phyloP scores from a whole-genome alignment of 768 basidiomycete species.

The Lactarius hengduanensis region DNA sequence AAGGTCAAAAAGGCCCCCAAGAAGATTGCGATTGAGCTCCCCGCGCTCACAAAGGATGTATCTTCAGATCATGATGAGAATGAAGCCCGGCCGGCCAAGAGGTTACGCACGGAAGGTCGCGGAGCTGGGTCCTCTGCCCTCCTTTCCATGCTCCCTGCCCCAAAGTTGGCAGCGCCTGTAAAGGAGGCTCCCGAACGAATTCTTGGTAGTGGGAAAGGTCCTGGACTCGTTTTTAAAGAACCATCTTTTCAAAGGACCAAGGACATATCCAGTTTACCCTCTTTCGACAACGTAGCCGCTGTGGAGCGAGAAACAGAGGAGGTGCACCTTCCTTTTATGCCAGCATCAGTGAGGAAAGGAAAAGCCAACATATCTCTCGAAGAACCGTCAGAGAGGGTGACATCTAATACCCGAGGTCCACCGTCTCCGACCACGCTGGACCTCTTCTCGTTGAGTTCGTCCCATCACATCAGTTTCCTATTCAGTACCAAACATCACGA shows the following conservation, averaged over 20 bases:
- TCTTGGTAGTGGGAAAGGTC: constrained; percentile 62
- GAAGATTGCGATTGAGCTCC: constrained; percentile 60
- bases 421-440: constrained; percentile 44
- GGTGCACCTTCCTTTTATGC: constrained; percentile 48
- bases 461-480: neutral
- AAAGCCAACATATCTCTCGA: constrained; percentile 47
- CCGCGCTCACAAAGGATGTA: constrained; percentile 42
- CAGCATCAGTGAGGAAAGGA: constrained; percentile 58
- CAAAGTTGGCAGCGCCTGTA: constrained; percentile 55
- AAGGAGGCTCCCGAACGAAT: constrained; percentile 48
- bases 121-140: constrained; percentile 65
- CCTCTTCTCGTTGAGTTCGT: constrained; percentile 68
- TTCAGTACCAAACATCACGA: constrained; percentile 4
- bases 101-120: constrained; percentile 44
- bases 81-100: constrained; percentile 55
- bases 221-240: constrained; percentile 59
- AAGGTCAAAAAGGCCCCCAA: constrained; percentile 55
- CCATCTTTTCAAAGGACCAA: neutral
- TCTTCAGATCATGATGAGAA: constrained; percentile 42
- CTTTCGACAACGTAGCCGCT: neutral
- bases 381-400: constrained; percentile 28
- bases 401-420: constrained; percentile 20
- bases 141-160: constrained; percentile 72
- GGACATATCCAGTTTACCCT: neutral
- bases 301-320: constrained; percentile 3